phyloP scores from a whole-genome alignment of 208 protist species.

The Trypanosoma brucei region DNA sequence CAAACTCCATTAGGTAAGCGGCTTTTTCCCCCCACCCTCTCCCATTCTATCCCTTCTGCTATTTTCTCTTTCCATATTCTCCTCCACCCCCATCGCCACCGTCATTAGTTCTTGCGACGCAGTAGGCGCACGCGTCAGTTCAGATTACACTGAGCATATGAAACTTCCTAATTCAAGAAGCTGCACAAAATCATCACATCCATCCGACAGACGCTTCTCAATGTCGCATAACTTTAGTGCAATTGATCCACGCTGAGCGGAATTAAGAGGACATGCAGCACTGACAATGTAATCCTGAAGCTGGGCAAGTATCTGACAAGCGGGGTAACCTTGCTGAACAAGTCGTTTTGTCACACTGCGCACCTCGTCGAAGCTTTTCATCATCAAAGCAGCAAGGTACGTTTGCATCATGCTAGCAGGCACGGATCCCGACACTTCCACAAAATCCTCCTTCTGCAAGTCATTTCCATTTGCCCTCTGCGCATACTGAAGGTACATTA shows the following conservation, averaged over 20 bases:
- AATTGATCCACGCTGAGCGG: conserved; percentile 44
- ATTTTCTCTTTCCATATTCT: too few relatives aligned
- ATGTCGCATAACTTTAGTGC: conserved; percentile 77
- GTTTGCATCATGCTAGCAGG: conserved; percentile 46
- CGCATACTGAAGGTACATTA: conserved; percentile 95
- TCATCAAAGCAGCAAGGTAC: conserved; percentile 58
- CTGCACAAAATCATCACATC: conserved; percentile 83
- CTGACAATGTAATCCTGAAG: conserved; percentile 72
- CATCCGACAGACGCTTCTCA: conserved; percentile 72
- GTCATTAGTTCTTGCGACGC: too few relatives aligned
- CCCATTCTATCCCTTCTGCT: too few relatives aligned
- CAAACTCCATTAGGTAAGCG: too few relatives aligned
- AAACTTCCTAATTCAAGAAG: conserved; percentile 73
- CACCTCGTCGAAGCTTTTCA: conserved; percentile 49
- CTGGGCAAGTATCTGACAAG: conserved; percentile 66
- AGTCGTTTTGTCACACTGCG: conserved; percentile 49
- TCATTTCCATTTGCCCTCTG: conserved; percentile 75
- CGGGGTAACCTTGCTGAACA: conserved; percentile 69
- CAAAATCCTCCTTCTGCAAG: conserved; percentile 76
- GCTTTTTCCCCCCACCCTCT: too few relatives aligned
- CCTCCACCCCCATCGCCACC: too few relatives aligned
- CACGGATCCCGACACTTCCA: conserved; percentile 79
- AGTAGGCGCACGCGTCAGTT: too few relatives aligned
- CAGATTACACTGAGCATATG: conserved; percentile 18
- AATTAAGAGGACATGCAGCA: conserved; percentile 49